These are phyloP conservation scores for Ganoderma multipileum DNA, from an alignment of 1,284 basidiomycete species.

Conservation along the genomic window DNA sequence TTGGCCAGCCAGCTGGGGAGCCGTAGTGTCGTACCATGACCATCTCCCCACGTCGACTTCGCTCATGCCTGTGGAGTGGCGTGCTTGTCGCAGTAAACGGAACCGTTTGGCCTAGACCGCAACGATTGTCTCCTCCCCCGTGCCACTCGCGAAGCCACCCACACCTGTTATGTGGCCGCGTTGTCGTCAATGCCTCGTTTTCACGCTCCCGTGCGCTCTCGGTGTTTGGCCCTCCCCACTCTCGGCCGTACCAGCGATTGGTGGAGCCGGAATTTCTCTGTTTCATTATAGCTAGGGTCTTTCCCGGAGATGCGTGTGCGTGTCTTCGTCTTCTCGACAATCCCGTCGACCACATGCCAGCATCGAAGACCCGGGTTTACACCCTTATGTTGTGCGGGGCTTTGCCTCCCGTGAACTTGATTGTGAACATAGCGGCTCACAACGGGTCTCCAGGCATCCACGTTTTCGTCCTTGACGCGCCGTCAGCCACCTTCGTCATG, in stretches of 20 bases:
- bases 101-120: neutral
- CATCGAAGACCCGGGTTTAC: neutral
- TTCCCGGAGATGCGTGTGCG: neutral
- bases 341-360: neutral
- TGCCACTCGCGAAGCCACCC: neutral
- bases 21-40: neutral
- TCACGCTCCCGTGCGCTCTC: neutral
- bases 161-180: neutral
- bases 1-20: neutral
- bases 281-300: neutral
- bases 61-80: neutral
- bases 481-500: slow-evolving; percentile 2
- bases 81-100: neutral
- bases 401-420: neutral
- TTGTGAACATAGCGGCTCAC: neutral
- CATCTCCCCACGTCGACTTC: neutral
- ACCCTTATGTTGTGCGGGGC: neutral
- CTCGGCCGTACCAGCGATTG: neutral
- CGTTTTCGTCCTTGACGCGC: neutral
- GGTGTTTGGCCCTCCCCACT: neutral
- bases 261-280: neutral
- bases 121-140: neutral
- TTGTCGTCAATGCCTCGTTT: neutral
- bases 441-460: neutral
- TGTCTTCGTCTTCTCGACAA: neutral